Conservation (phyloP, 345 rosid genomes). For the Hibiscus trionum region DNA sequence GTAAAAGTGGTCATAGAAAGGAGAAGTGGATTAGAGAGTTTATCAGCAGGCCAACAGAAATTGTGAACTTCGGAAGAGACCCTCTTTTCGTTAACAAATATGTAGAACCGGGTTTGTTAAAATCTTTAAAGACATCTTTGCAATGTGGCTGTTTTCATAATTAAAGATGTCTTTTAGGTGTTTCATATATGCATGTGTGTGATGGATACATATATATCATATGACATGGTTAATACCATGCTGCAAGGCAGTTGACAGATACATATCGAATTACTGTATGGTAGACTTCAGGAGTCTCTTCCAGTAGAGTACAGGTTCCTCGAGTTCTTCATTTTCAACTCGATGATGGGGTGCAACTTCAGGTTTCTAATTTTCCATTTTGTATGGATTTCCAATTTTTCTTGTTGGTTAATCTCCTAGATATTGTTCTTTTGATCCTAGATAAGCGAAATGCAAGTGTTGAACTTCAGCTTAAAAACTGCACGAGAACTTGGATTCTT, state of each 20-base stretch:
- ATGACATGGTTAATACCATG: not conserved
- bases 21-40: too few relatives aligned
- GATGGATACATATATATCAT: too few relatives aligned
- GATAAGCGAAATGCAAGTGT: constrained; percentile 40
- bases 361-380: constrained; percentile 28
- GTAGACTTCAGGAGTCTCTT: constrained; percentile 3
- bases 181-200: too few relatives aligned
- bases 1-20: too few relatives aligned
- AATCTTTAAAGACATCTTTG: too few relatives aligned
- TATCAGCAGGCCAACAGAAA: too few relatives aligned
- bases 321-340: constrained; percentile 38
- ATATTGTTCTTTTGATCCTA: not conserved
- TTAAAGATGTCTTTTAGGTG: too few relatives aligned
- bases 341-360: constrained; percentile 53
- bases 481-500: constrained; percentile 50
- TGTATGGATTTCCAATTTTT: not conserved
- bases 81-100: not conserved
- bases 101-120: not conserved
- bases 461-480: constrained; percentile 48
- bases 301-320: constrained; percentile 17
- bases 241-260: not conserved
- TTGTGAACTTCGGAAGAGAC: too few relatives aligned
- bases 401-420: not conserved
- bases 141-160: too few relatives aligned
- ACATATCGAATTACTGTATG: not conserved